Base-by-base conservation (phyloP, 345 rosid species). In the Hibiscus syriacus region DNA sequence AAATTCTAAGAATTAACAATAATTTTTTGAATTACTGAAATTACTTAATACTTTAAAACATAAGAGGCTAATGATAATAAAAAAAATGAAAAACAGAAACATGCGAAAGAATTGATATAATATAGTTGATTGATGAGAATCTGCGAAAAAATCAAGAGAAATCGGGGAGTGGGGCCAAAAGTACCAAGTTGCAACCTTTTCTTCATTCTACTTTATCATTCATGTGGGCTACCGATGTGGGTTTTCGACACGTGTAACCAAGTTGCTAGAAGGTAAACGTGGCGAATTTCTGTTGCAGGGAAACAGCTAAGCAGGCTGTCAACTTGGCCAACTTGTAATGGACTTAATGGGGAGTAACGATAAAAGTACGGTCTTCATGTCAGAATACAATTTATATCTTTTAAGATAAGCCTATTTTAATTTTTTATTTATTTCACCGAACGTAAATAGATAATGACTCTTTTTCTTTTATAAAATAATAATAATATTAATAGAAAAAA, bases 231-330 rank as follows among this genome's bases (percentile, higher is more conserved):
- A 53, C 50, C 6, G 57, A 62, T 11, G 38, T 62, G 72, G 73
- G 71, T 45, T 46, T 36, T 1, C 2, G 73, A 41, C 80, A 77
- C 77, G 77, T 77, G 76, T 64, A 9, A 2, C 7, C 8, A 5
- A 32, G 29, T 39, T n/a, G 43, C 11, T 3, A 53, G 57, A 7
- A 23, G 12, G 0, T 13, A 12, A 38, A 72, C 70, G 80, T 80
- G 76, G 53, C 66, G 0, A 1, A 7, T 32, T 11, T 4, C 3
- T 46, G 55, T 62, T 39, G 70, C 8, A 4, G 17, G 26, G 46
- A 2, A 32, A 76, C 76, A 77, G 57, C 76, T 66, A 55, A 74
- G 78, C 73, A 38, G 36, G 34, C 48, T 2, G 19, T 17, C 76
- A 71, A 68, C 48, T 74, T 20, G 27, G 13, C 66, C 38, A 75